Evolutionary conservation across 1,139 yeast species (phyloP).

Genomic region (Schizosaccharomyces versatilis): DNA sequence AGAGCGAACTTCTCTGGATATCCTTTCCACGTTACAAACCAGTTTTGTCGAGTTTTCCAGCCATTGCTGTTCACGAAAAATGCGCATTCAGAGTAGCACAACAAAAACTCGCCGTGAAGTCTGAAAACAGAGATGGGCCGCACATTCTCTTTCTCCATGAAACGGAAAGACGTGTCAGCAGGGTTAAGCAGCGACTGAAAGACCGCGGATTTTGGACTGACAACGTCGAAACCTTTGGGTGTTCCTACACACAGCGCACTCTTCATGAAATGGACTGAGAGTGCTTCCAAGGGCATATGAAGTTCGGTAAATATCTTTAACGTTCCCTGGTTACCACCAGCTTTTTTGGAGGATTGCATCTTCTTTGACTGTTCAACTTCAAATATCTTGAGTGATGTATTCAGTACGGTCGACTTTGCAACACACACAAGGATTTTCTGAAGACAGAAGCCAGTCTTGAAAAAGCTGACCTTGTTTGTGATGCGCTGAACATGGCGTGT

Average conservation of each 20-base stretch:
- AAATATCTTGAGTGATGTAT: slow-evolving; percentile 60
- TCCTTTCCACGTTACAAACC: slow-evolving; percentile 95
- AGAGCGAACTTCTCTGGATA: slow-evolving; percentile 78
- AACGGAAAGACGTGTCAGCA: slow-evolving; percentile 88
- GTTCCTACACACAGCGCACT: slow-evolving; percentile 84
- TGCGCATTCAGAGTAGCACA: slow-evolving; percentile 44
- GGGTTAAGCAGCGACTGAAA: slow-evolving; percentile 71
- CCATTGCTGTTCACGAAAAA: slow-evolving; percentile 87
- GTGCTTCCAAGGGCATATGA: slow-evolving; percentile 66
- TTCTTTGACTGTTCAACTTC: slow-evolving; percentile 32
- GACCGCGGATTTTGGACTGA: slow-evolving; percentile 50
- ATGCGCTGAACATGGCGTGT: slow-evolving; percentile 58
- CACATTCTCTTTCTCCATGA: slow-evolving; percentile 71
- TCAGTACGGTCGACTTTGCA: slow-evolving; percentile 50
- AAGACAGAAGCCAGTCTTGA: slow-evolving; percentile 79
- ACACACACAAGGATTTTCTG: slow-evolving; percentile 79
- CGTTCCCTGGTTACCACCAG: slow-evolving; percentile 23
- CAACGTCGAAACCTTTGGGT: slow-evolving; percentile 86
- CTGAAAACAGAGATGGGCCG: slow-evolving; percentile 84
- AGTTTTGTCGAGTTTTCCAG: slow-evolving; percentile 83
- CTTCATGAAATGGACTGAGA: slow-evolving; percentile 73
- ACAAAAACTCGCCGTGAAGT: slow-evolving; percentile 64
- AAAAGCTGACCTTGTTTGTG: slow-evolving; percentile 65
- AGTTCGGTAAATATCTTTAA: slow-evolving; percentile 42
- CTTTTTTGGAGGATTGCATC: slow-evolving; percentile 29